Evolutionary conservation across 345 rosid species (phyloP).

Genomic region (Microcos paniculata): DNA sequence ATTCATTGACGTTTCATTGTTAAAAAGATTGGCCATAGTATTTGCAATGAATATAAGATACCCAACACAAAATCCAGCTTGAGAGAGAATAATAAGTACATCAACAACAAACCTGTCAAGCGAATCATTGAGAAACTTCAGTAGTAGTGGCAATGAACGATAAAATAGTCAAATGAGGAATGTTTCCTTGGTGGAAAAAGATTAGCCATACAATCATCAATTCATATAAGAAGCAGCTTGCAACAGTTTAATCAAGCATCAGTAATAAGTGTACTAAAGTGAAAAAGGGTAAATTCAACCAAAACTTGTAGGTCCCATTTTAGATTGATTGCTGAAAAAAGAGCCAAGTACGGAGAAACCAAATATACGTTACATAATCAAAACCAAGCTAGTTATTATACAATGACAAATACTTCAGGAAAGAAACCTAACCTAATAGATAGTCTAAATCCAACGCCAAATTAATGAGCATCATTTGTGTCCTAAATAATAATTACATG

Average conservation of each 20-base stretch:
- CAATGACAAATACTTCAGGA: no score
- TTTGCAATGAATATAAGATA: constrained; percentile 76
- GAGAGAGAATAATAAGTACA: constrained; percentile 62
- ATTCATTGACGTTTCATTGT: constrained; percentile 25
- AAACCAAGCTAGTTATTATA: not conserved
- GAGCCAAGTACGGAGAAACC: not conserved
- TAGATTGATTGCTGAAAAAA: not conserved
- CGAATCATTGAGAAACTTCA: constrained; percentile 6
- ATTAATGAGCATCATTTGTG: not conserved
- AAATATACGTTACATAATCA: constrained; percentile 41
- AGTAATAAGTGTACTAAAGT: not conserved
- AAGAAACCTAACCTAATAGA: not conserved
- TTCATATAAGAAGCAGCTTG: not conserved
- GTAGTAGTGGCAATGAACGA: not conserved
- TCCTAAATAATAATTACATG: not conserved
- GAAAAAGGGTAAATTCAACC: not conserved
- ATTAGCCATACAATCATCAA: not conserved
- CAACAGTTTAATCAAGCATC: not conserved
- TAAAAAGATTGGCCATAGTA: constrained; percentile 47
- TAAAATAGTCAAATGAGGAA: not conserved
- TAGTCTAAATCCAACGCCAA: not conserved
- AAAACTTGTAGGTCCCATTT: not conserved
- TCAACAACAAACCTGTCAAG: constrained; percentile 63
- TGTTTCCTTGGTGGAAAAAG: not conserved
- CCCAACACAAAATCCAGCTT: constrained; percentile 82